Base-by-base conservation (phyloP, 2,329 filamentous ascomycete genomes). In the Herpotrichia juniperi region DNA sequence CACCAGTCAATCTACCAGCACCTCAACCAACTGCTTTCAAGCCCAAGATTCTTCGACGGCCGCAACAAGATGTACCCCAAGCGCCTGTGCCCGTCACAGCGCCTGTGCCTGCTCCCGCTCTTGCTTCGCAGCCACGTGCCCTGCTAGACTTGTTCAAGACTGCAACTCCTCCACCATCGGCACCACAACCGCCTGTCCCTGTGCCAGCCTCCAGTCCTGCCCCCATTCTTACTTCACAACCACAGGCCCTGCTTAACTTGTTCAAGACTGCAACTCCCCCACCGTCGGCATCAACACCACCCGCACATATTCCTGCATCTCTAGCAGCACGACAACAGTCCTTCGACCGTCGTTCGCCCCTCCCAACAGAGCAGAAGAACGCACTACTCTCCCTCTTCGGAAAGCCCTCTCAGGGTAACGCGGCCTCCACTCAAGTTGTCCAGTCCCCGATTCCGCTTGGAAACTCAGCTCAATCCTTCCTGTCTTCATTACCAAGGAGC, bases 331-430 rank as follows among this genome's bases (percentile, higher is more conserved):
- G 52, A n/a, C 49, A 55, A 14, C 45, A 53, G 3, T 17, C 48
- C 1, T 65, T 66, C 35, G 65, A 72, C 43, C 59, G 68, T 5
- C 60, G 64, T 32, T 67, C 69, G 10, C 65, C 63, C 3, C 48
- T 64, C 1, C 57, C 67, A 6, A 48, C 56, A 7, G 72, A 71
- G 7, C 71, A 74, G 46, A 73, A 71, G 49, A 66, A 57, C 28
- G 59, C 66, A 4, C 60, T 75, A 1, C 63, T 75, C n/a, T 71
- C 71, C 10, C 68, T 75, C 8, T 75, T 75, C 46, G 52, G 54
- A 44, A 73, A 70, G 40, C 54, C 65, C 0, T 54, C 64, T 1
- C 57, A 61, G 40, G 43, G 51, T 11, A 39, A 54, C 14, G 42
- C 32, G 21, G 44, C 54, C 25, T 57, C 57, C 16, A 54, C 55